A percentile compares a stretch with the other conserved stretches of the same genome.
These are phyloP conservation scores for Marsdenia floribunda DNA, from an alignment of 257 asterid genomes.

Conservation along the genomic window DNA sequence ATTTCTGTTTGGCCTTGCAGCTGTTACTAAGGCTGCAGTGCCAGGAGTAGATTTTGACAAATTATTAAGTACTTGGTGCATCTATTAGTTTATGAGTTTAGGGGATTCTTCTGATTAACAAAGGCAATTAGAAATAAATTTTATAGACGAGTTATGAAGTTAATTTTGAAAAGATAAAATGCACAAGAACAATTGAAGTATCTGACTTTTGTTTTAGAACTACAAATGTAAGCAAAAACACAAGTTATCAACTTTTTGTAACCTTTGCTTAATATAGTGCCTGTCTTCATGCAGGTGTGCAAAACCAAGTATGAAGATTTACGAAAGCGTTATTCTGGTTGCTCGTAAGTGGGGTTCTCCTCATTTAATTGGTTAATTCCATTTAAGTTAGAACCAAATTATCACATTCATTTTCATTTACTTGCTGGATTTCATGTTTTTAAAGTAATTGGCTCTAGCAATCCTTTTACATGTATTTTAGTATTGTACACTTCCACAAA, in stretches of 20 bases:
- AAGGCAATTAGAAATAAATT: not conserved
- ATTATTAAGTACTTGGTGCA: not conserved
- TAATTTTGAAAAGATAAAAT: not conserved
- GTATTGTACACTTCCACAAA: constrained; percentile 1
- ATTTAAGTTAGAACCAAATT: not conserved
- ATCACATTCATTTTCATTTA: not conserved
- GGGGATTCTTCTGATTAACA: not conserved
- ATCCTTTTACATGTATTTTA: not conserved
- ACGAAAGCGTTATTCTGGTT: constrained; percentile 60
- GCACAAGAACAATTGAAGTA: not conserved
- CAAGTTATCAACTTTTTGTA: not conserved
- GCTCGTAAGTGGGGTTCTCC: constrained; percentile 47
- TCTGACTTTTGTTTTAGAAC: not conserved
- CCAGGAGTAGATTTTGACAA: not conserved
- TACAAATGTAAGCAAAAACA: not conserved
- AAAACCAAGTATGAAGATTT: constrained; percentile 68
- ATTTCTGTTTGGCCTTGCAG: not conserved
- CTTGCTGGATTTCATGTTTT: not conserved
- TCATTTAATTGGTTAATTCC: not conserved
- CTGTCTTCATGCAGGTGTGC: constrained; percentile 59
- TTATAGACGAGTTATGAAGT: not conserved
- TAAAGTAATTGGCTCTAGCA: not conserved
- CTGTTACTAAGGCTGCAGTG: not conserved
- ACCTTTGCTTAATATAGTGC: not conserved
- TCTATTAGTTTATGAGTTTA: not conserved